These are phyloP conservation scores for Elongisporangium prolatum DNA, from an alignment of 352 stramenopile species.

Conservation along the genomic window DNA sequence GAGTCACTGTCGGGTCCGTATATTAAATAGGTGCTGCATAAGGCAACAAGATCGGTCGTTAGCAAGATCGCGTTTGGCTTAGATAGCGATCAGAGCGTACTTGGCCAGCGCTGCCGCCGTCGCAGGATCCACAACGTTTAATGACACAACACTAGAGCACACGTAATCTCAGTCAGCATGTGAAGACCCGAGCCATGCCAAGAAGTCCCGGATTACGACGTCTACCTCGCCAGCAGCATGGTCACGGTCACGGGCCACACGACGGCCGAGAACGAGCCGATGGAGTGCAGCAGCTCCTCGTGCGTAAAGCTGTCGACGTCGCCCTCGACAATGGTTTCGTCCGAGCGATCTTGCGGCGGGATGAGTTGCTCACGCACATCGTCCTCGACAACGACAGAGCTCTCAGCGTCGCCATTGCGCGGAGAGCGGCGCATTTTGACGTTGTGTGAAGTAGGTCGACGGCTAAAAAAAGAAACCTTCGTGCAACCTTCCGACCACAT, in stretches of 20 bases:
- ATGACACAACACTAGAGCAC: slow-evolving; percentile 57
- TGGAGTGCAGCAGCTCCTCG: slow-evolving; percentile 79
- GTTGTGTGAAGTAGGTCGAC: neutral
- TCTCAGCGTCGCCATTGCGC: slow-evolving; percentile 8
- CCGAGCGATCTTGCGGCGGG: slow-evolving; percentile 7
- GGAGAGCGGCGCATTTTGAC: slow-evolving; percentile 10
- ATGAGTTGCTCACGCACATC: slow-evolving; percentile 49
- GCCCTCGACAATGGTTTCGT: slow-evolving; percentile 16
- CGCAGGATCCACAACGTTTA: slow-evolving; percentile 75
- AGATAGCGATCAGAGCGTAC: slow-evolving; percentile 30
- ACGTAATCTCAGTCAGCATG: neutral
- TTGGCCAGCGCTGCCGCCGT: slow-evolving; percentile 65
- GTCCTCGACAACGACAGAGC: slow-evolving; percentile 6
- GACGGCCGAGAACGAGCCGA: slow-evolving; percentile 83
- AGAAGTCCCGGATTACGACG: neutral
- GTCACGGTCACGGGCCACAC: slow-evolving; percentile 74
- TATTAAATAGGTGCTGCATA: slow-evolving; percentile 68
- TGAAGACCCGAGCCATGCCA: neutral
- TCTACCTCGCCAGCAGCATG: slow-evolving; percentile 77
- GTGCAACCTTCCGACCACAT: slow-evolving; percentile 12
- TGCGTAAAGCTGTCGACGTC: slow-evolving; percentile 54
- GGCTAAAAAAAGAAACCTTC: neutral
- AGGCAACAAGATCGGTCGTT: slow-evolving; percentile 1
- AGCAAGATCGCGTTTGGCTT: slow-evolving; percentile 6
- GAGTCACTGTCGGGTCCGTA: slow-evolving; percentile 59